Conservation (phyloP, 2,329 filamentous ascomycete species). For the Talaromyces islandicus region DNA sequence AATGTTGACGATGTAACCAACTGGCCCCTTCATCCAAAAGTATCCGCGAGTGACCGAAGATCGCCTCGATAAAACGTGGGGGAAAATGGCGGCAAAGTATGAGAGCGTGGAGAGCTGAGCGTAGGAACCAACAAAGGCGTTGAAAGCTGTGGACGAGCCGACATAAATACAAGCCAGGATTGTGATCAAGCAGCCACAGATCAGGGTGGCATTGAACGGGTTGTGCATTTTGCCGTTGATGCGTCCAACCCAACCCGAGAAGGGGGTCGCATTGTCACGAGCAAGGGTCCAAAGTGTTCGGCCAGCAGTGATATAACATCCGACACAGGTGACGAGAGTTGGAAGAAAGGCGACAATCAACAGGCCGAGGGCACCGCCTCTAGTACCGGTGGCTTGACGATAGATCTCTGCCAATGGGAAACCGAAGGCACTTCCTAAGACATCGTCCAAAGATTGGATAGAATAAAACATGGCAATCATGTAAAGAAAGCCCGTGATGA, state of each 20-base stretch:
- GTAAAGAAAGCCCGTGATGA: conserved; percentile 42
- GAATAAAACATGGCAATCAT: conserved; percentile 48
- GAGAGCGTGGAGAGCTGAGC: conserved; percentile 52
- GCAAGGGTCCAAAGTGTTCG: conserved; percentile 56
- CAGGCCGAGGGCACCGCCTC: conserved; percentile 51
- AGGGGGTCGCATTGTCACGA: conserved; percentile 57
- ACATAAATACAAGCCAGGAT: conserved; percentile 53
- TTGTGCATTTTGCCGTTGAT: conserved; percentile 53
- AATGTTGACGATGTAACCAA: conserved; percentile 47
- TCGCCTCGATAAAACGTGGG: conserved; percentile 47
- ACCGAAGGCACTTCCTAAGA: conserved; percentile 32
- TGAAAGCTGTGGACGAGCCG: conserved; percentile 50
- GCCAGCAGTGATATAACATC: conserved; percentile 56
- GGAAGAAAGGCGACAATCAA: conserved; percentile 53
- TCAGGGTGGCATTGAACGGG: conserved; percentile 54
- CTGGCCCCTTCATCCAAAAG: conserved; percentile 47
- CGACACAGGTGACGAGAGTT: conserved; percentile 48
- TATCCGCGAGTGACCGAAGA: conserved; percentile 47
- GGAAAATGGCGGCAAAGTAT: conserved; percentile 48
- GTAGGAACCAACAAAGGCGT: conserved; percentile 54
- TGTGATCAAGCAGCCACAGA: conserved; percentile 48
- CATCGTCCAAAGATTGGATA: conserved; percentile 39
- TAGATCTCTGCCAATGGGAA: conserved; percentile 47
- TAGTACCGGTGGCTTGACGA: conserved; percentile 41
- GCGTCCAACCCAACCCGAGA: conserved; percentile 46